phyloP scores from a whole-genome alignment of 768 basidiomycete genomes.

The Agrocybe praecox region DNA sequence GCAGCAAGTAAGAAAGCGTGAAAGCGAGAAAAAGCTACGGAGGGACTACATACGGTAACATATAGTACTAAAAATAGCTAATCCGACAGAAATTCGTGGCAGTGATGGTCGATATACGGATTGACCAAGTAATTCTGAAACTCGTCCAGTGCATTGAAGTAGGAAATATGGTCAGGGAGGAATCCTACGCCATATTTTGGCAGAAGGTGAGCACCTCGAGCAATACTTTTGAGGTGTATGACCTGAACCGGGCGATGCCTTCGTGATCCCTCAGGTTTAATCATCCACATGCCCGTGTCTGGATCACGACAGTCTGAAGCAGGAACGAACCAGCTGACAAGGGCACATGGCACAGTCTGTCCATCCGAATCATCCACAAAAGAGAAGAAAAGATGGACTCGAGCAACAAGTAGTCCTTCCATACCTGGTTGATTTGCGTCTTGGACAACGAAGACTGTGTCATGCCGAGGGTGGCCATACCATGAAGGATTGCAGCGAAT shows the following conservation, averaged over 20 bases:
- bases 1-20: no score
- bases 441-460: neutral
- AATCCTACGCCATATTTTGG: conserved; percentile 16
- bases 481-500: conserved; percentile 28
- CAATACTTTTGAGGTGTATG: conserved; percentile 30
- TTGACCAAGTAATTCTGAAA: conserved; percentile 31
- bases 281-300: conserved; percentile 36
- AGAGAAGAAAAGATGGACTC: conserved; percentile 30
- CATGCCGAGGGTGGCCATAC: conserved; percentile 8
- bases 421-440: neutral
- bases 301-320: conserved; percentile 17
- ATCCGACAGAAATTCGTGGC: conserved; percentile 13
- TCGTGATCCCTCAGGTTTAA: conserved; percentile 22
- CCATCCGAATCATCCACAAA: conserved; percentile 15
- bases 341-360: conserved; percentile 22
- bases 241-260: conserved; percentile 12
- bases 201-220: conserved; percentile 28
- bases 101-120: conserved; percentile 29
- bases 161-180: conserved; percentile 18
- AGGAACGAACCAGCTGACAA: conserved; percentile 27
- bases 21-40: no score
- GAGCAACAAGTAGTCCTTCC: conserved; percentile 25
- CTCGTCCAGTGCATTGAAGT: conserved; percentile 19
- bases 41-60: no score
- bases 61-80: no score